phyloP scores from a whole-genome alignment of 116 monocot species.

The Papilionanthe hybrid region DNA sequence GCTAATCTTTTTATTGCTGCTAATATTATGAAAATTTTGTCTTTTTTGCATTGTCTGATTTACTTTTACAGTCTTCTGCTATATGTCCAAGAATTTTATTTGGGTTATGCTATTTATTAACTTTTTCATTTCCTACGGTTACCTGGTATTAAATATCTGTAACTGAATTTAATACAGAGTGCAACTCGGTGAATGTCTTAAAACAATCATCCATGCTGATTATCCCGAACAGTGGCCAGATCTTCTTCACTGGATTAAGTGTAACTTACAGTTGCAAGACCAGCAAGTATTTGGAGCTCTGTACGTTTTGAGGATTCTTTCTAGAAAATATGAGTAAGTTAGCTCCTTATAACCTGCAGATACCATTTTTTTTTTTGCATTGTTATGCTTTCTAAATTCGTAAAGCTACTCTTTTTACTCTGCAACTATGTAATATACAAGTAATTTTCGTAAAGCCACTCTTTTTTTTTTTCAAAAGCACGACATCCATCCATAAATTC shows the following conservation, averaged over 20 bases:
- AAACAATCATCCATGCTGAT: slow-evolving; percentile 86
- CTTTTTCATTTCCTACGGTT: background rate
- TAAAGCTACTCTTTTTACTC: background rate
- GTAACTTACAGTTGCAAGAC: slow-evolving; percentile 78
- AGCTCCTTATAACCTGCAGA: background rate
- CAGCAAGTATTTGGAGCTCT: slow-evolving; percentile 90
- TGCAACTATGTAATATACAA: background rate
- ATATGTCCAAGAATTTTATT: background rate
- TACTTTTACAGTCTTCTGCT: background rate
- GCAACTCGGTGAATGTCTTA: slow-evolving; percentile 95
- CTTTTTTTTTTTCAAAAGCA: background rate
- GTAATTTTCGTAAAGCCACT: too few species aligned
- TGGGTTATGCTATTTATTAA: background rate
- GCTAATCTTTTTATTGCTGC: background rate
- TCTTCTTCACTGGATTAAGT: slow-evolving; percentile 76
- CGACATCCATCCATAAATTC: background rate
- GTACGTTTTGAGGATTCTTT: slow-evolving; percentile 86
- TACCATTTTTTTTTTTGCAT: background rate
- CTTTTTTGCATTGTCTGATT: background rate
- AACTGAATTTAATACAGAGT: slow-evolving; percentile 33
- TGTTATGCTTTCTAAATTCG: background rate
- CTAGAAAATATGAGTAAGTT: slow-evolving; percentile 98
- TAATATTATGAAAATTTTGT: background rate
- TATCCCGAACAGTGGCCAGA: slow-evolving; percentile 95
- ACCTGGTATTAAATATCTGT: slow-evolving; percentile 4